These are phyloP conservation scores for Artemisia tridentata DNA, from an alignment of 129 eudicot species.

Conservation along the genomic window DNA sequence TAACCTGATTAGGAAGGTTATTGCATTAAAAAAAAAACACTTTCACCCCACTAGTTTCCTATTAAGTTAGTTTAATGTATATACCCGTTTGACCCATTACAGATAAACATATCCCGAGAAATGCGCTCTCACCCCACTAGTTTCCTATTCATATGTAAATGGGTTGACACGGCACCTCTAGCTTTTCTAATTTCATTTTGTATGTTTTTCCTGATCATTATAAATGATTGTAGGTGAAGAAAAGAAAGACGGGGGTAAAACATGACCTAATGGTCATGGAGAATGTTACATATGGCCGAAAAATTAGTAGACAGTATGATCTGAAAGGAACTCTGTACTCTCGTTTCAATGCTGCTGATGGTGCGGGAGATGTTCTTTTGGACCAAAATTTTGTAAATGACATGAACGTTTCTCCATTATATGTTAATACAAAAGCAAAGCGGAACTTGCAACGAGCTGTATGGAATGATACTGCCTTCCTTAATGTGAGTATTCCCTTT, in stretches of 20 bases:
- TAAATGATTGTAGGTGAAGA: constrained; percentile 57
- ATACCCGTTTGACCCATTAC: not conserved
- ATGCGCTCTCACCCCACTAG: too few species aligned
- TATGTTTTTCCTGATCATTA: not conserved
- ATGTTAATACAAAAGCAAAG: constrained; percentile 64
- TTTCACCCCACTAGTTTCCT: not conserved
- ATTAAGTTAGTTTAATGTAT: not conserved
- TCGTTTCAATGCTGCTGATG: constrained; percentile 60
- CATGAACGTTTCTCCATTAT: constrained; percentile 80
- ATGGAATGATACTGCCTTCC: constrained; percentile 89
- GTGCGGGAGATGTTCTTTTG: constrained; percentile 78
- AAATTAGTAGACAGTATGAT: constrained; percentile 63
- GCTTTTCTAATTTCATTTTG: not conserved
- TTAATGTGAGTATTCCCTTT: constrained; percentile 55
- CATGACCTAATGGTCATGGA: constrained; percentile 94
- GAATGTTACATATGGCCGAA: constrained; percentile 78
- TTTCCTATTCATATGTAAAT: not conserved
- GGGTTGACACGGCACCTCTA: not conserved
- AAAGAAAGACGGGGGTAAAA: constrained; percentile 50
- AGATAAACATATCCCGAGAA: not conserved
- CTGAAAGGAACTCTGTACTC: constrained; percentile 88
- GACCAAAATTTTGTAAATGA: constrained; percentile 94
- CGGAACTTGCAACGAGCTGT: constrained; percentile 77
- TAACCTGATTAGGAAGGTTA: not conserved
- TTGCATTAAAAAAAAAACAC: not conserved